Conservation (phyloP, 2,329 filamentous ascomycete species). For the Neofusicoccum parvum region DNA sequence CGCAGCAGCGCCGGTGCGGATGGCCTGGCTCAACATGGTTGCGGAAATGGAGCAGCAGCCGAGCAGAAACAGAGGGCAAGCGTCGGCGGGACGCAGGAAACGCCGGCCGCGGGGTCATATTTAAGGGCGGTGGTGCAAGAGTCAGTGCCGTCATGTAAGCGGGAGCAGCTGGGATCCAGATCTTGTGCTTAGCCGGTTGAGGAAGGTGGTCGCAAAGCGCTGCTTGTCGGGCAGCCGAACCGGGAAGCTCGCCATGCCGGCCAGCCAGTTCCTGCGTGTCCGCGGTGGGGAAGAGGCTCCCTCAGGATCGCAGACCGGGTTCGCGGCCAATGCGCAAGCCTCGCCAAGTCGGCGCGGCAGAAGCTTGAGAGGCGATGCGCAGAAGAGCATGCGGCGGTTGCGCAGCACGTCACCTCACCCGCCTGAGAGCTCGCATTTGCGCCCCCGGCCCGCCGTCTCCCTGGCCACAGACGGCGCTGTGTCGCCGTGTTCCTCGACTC, state of each 20-base stretch:
- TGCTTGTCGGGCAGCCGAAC: not conserved
- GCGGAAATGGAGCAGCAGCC: not conserved
- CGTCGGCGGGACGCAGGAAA: too few relatives aligned
- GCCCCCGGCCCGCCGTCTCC: too few relatives aligned
- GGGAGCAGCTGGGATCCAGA: not conserved
- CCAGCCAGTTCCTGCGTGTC: not conserved
- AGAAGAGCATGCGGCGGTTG: too few relatives aligned
- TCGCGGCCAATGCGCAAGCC: constrained; percentile 2
- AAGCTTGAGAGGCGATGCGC: not conserved
- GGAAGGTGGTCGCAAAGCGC: not conserved
- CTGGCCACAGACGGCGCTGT: too few relatives aligned
- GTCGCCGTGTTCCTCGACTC: too few relatives aligned
- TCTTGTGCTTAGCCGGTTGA: not conserved
- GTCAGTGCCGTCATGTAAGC: constrained; percentile 11
- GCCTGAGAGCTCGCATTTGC: too few relatives aligned
- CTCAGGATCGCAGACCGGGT: not conserved
- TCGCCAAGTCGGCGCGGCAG: constrained; percentile 7
- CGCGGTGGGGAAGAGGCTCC: not conserved
- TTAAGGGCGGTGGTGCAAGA: not conserved
- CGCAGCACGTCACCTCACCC: too few relatives aligned
- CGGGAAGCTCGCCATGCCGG: not conserved
- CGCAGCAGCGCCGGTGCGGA: constrained; percentile 1
- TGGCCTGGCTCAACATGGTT: not conserved
- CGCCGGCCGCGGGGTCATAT: not conserved
- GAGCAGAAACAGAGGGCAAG: not conserved